Base-by-base conservation (phyloP, 257 asterid genomes). In the Nicotiana noctiflora region DNA sequence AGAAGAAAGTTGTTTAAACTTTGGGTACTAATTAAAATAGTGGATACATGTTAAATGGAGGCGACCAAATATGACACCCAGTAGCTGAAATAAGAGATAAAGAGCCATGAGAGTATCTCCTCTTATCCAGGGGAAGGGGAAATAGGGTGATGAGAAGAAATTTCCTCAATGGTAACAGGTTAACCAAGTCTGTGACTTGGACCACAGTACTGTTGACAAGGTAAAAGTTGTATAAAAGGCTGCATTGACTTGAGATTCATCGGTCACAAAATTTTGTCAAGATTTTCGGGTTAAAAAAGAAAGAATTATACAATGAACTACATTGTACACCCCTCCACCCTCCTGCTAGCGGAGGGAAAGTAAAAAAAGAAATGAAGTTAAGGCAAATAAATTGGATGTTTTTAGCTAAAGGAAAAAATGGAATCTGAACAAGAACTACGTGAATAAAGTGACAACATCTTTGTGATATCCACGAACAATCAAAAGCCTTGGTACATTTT, bases 361-460 rank as follows among this genome's bases (percentile, higher is more conserved):
- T 12, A 40, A 19, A 67, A 37, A 29, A 37, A 15, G 3, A 11
- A 64, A 55, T 5, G 62, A 18, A 18, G 75, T 34, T 4, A 66
- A 66, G 13, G 10, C 53, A 66, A 34, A 66, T 10, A 18, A 68
- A 68, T 40, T 68, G n/a, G 34, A 55, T 5, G 13, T 12, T 40
- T 14, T 40, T 12, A 40, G n/a, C 77, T 68, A 68, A 70, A 44
- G 77, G 12, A 44, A 40, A 17, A 70, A 70, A 11, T 5, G 46
- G 34, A 19, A 70, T 8, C 19, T 70, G 77, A 70, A 70, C 68
- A 57, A 59, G 53, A 77, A 60, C 93, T 92, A 95, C 34, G 99
- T 91, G 81, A 95, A 95, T 91, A 95, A 88, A 51, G 99, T 95
- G 77, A 95, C 98, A 27, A 95, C 99, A 86, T 95, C 99, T 84